Evolutionary conservation across 2,329 filamentous ascomycete species (phyloP), one percentile per base, ranked within the genome.

Genomic region (Monosporascus sp.): DNA sequence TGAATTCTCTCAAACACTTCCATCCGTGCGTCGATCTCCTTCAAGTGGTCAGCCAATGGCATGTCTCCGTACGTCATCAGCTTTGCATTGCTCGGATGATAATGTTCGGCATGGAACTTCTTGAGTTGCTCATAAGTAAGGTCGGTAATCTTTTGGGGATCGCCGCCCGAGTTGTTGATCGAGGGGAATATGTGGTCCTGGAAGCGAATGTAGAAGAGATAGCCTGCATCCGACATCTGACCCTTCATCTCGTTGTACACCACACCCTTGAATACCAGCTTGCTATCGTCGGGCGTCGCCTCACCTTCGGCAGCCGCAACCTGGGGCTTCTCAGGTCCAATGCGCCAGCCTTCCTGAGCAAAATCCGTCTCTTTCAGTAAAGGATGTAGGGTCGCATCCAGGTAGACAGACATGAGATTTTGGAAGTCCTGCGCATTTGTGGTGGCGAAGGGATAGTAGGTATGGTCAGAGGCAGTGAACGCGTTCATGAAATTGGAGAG

Each of bases 231-330:
- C 2, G 94, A 97, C 86, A 97, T 96, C 67, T 97, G 92, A 0
- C 94, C 94, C 74, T 99, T 99, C 94, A 99, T 99, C 75, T 99
- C 94, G 65, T 99, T 99, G 75, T 97, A 97, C 1, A 97, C 93
- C 1, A 97, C 94, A 25, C 93, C 93, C 74, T 97, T 97, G 79
- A 97, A 97, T 1, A 96, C 89, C 41, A 96, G 74, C 58, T 83
- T 84, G 68, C 85, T 83, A 66, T 85, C 81, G 52, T 85, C 79
- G 64, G 68, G 76, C 57, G 70, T 78, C 56, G 58, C 74, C 63
- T 62, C 72, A 56, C 54, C 74, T 62, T 58, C 74, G 59, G 53
- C 75, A 59, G 59, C 71, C 31, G 77, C 75, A 51, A 86, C 80
- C 49, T 82, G 76, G 1, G 87, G 90, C 67, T 97, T 94, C 72